Conservation (phyloP, 129 eudicot species). For the Sambucus nigra region DNA sequence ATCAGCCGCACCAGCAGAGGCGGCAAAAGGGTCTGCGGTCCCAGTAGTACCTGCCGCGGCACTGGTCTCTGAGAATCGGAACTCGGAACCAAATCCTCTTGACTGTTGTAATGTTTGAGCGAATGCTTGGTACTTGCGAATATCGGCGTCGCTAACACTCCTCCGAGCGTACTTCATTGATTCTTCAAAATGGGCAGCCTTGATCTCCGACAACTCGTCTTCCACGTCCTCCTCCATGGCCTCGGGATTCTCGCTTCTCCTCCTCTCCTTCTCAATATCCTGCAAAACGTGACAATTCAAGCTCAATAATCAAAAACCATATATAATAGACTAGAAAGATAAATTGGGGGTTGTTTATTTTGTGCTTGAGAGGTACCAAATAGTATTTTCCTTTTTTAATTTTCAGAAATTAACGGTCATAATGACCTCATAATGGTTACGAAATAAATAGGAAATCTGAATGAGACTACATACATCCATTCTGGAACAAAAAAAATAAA, state of each 20-base stretch:
- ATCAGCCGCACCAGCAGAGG: conserved; percentile 42
- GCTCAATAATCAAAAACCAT: neutral
- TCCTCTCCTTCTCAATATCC: conserved; percentile 64
- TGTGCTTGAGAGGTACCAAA: no score
- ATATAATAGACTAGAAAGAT: no score
- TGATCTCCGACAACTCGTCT: conserved; percentile 57
- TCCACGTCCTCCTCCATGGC: conserved; percentile 66
- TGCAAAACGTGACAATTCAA: conserved; percentile 4
- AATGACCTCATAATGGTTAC: no score
- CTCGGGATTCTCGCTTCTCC: conserved; percentile 51
- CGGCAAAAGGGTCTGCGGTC: conserved; percentile 33
- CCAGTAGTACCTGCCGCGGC: conserved; percentile 10
- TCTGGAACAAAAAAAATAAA: no score
- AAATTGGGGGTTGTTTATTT: no score
- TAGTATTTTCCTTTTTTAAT: no score
- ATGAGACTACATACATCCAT: no score
- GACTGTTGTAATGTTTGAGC: conserved; percentile 71
- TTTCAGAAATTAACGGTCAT: no score
- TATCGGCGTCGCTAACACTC: conserved; percentile 71
- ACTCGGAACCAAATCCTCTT: conserved; percentile 47
- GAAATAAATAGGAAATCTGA: no score
- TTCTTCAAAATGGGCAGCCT: conserved; percentile 55
- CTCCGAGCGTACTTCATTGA: conserved; percentile 66
- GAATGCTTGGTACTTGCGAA: conserved; percentile 55
- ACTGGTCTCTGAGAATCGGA: conserved; percentile 34